These are phyloP conservation scores for Paratinospora sagittata DNA, from an alignment of 164 flowering plant genomes.

Conservation along the genomic window DNA sequence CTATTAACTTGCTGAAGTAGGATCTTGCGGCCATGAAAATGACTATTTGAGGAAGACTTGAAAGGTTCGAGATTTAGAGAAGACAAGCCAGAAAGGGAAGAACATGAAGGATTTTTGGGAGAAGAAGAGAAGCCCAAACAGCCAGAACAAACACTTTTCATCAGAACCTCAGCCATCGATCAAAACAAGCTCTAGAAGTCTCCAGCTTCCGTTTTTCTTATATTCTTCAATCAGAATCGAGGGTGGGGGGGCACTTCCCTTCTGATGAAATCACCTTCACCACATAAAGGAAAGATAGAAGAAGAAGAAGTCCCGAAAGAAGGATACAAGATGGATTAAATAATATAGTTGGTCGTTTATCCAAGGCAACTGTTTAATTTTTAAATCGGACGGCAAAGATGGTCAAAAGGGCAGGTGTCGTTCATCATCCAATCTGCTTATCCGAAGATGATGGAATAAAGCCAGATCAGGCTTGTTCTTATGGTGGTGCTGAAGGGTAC, in stretches of 20 bases:
- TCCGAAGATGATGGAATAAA: neutral
- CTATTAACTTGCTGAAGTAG: slow-evolving; percentile 9
- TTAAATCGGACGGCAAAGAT: no score
- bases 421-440: neutral
- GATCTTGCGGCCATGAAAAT: slow-evolving; percentile 25
- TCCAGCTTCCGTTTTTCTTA: neutral
- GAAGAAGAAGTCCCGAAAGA: neutral
- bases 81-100: neutral
- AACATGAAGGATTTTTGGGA: neutral
- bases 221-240: neutral
- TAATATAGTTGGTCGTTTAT: neutral
- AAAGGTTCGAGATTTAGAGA: slow-evolving; percentile 19
- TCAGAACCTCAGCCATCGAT: neutral
- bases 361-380: neutral
- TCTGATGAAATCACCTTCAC: no score
- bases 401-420: neutral
- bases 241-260: no score
- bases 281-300: neutral
- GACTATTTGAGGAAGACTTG: slow-evolving; percentile 18
- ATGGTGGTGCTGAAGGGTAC: neutral
- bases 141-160: neutral
- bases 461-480: neutral
- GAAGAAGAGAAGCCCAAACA: neutral
- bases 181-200: neutral
- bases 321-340: neutral